phyloP scores from a whole-genome alignment of 169 alveolate genomes.

The Plasmodium reichenowi region DNA sequence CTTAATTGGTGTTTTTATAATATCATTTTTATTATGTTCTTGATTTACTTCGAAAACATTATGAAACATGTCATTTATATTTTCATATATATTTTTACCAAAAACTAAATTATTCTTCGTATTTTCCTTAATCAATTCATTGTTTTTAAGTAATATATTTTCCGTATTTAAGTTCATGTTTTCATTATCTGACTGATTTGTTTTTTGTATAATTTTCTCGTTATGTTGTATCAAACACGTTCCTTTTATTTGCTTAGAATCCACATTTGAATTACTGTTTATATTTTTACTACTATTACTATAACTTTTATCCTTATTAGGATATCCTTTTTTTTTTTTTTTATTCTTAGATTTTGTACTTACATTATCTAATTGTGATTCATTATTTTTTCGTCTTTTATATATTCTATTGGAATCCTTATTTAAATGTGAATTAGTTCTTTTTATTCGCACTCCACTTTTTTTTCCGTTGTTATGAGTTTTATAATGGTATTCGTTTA shows the following conservation, averaged over 20 bases:
- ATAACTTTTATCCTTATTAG: background rate
- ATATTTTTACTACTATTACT: background rate
- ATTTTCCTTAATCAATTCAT: slow-evolving; percentile 3
- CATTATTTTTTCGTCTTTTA: slow-evolving; percentile 13
- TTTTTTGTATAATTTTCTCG: slow-evolving; percentile 1
- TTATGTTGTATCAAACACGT: background rate
- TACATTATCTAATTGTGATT: slow-evolving; percentile 2
- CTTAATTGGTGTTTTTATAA: background rate
- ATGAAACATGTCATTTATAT: slow-evolving; percentile 28
- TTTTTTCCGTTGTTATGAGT: background rate
- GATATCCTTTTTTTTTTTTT: background rate
- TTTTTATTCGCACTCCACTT: too few relatives aligned
- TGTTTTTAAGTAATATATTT: slow-evolving; percentile 1
- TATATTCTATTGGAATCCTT: background rate
- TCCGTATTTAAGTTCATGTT: background rate
- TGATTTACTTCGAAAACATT: slow-evolving; percentile 13
- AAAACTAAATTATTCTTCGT: slow-evolving; percentile 30
- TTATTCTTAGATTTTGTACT: slow-evolving; percentile 17
- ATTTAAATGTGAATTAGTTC: slow-evolving; percentile 6
- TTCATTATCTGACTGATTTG: background rate
- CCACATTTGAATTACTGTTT: background rate
- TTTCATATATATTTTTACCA: slow-evolving; percentile 42
- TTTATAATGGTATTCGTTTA: background rate
- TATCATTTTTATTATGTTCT: slow-evolving; percentile 9
- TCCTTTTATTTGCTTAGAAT: background rate